These are phyloP conservation scores for Pulveroboletus sp. DNA, from an alignment of 768 basidiomycete genomes.

Conservation along the genomic window DNA sequence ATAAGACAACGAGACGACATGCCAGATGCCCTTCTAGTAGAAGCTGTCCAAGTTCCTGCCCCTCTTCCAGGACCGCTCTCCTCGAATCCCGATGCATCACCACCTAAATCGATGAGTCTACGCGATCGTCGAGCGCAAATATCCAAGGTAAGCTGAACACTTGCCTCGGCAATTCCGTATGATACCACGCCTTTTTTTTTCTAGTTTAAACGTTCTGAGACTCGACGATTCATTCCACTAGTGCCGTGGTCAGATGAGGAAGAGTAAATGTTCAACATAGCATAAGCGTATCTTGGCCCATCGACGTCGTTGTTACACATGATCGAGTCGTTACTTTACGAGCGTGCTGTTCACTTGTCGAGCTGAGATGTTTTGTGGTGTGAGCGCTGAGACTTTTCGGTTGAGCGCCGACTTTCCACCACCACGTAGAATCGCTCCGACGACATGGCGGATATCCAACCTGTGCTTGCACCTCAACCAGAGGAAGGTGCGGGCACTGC, in stretches of 20 bases:
- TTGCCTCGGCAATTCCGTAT: not conserved
- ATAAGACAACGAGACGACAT: not conserved
- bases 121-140: conserved; percentile 31
- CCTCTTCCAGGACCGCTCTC: not conserved
- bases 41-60: not conserved
- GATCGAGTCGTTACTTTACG: not conserved
- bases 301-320: conserved; percentile 4
- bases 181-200: not conserved
- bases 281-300: conserved; percentile 14
- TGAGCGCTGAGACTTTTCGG: not conserved
- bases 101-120: conserved; percentile 27
- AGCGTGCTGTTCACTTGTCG: not conserved
- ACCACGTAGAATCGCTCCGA: not conserved
- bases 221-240: conserved; percentile 28
- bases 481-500: conserved; percentile 33
- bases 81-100: conserved; percentile 8
- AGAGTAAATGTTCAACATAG: conserved; percentile 11
- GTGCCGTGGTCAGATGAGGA: conserved; percentile 32
- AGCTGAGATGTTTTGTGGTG: not conserved
- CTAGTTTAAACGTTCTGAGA: conserved; percentile 24
- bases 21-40: not conserved
- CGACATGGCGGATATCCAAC: conserved; percentile 32
- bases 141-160: conserved; percentile 15
- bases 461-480: conserved; percentile 36
- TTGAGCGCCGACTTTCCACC: not conserved